These are phyloP conservation scores for Hypericum perforatum DNA, from an alignment of 345 rosid species.

Conservation along the genomic window DNA sequence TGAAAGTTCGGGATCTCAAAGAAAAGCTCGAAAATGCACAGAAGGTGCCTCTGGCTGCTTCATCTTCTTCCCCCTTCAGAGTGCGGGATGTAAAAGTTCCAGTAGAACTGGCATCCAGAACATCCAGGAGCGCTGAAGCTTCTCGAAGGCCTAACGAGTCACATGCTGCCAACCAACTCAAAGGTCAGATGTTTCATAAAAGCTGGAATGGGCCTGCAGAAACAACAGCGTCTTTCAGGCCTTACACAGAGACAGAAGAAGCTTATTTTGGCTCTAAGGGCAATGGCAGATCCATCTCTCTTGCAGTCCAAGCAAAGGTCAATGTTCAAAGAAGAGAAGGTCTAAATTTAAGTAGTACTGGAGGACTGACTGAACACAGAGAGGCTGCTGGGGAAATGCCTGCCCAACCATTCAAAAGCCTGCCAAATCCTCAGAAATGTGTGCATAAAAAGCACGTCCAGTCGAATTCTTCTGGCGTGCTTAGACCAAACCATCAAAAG, in stretches of 20 bases:
- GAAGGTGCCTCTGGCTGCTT: constrained; percentile 28
- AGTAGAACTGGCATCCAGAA: constrained; percentile 34
- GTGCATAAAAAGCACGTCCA: constrained; percentile 36
- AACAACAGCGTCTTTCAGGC: constrained; percentile 21
- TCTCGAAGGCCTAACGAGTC: constrained; percentile 41
- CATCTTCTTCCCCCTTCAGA: constrained; percentile 29
- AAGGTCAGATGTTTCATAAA: constrained; percentile 52
- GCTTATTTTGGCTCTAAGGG: constrained; percentile 35
- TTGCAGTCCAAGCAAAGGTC: constrained; percentile 83
- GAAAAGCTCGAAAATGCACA: constrained; percentile 61
- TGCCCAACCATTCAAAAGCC: constrained; percentile 48
- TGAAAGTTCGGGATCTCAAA: constrained; percentile 52
- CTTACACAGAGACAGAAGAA: constrained; percentile 33
- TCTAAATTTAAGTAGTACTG: constrained; percentile 28
- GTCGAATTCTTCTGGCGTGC: constrained; percentile 40
- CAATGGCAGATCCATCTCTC: constrained; percentile 63
- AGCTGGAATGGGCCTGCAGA: constrained; percentile 59
- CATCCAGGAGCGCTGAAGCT: constrained; percentile 34
- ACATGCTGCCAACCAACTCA: constrained; percentile 44
- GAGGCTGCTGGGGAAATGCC: constrained; percentile 44
- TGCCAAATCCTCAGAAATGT: constrained; percentile 39
- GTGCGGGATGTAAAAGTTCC: constrained; percentile 40
- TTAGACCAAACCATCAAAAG: constrained; percentile 83
- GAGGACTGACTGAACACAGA: constrained; percentile 29
- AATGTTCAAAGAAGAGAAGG: constrained; percentile 73